phyloP scores from a whole-genome alignment of 306 rosid genomes.

The Pueraria montana region DNA sequence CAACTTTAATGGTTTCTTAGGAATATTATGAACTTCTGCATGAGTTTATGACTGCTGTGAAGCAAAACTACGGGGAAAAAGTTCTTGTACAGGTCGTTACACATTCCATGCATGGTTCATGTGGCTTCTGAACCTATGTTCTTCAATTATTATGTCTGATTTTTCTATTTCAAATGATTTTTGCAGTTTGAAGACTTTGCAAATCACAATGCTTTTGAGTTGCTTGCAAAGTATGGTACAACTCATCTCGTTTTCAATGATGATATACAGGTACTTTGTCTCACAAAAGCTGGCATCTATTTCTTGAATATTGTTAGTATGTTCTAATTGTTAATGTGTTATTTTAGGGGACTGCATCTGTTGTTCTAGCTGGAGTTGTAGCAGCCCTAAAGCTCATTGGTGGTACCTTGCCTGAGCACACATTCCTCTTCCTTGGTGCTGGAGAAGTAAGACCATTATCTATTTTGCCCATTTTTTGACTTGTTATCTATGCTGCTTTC shows the following conservation, averaged over 20 bases:
- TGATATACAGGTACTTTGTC: conserved; percentile 80
- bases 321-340: conserved; percentile 30
- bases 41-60: conserved; percentile 95
- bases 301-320: not conserved
- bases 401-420: conserved; percentile 81
- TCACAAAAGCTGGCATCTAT: conserved; percentile 5
- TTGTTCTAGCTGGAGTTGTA: conserved; percentile 93
- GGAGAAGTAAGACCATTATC: conserved; percentile 68
- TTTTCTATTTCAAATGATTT: conserved; percentile 47
- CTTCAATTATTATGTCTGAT: conserved; percentile 42
- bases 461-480: not conserved
- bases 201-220: conserved; percentile 98
- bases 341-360: conserved; percentile 93
- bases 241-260: conserved; percentile 96
- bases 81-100: conserved; percentile 86
- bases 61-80: conserved; percentile 98
- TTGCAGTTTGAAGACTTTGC: conserved; percentile 98
- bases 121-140: conserved; percentile 17
- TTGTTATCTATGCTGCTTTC: conserved; percentile 18
- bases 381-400: conserved; percentile 86
- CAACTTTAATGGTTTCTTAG: conserved; percentile 57
- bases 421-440: conserved; percentile 95
- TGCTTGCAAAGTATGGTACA: conserved; percentile 83
- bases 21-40: conserved; percentile 87
- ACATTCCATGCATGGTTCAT: conserved; percentile 37